Base-by-base conservation (phyloP, 208 protist genomes). In the Kentomonas sorsogonicus region DNA sequence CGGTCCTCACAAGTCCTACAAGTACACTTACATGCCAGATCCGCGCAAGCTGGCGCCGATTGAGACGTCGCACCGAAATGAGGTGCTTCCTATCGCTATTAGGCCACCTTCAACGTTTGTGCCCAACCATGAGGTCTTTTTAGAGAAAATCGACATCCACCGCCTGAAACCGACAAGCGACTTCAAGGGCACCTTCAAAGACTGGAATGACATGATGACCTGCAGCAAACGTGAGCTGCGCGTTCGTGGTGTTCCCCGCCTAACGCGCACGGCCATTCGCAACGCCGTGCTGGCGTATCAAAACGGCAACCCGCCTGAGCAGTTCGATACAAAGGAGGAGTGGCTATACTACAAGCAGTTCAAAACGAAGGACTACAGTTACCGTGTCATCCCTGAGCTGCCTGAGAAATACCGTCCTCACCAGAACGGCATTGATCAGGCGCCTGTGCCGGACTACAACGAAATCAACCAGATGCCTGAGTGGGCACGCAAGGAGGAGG, bases 181-280 rank as follows among this genome's bases (percentile, higher is more conserved):
- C 53, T 94, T 93, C 58, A 93, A 93, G 58, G 74, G 60, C 5
- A 82, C 86, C 1, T 96, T 96, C 63, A 91, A 89, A 51, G 86
- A 93, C 59, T 96, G 89, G 86, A 89, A 91, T 58, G 85, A 96
- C 60, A 72, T 96, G 25, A 93, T 96, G 84, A 96, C 86, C 36
- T 93, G 86, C 50, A 73, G 70, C 53, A 90, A 88, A 52, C 57
- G 86, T 0, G 74, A 95, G 57, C 60, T 95, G 40, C 75, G 86
- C 18, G 79, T 75, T 7, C 72, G 86, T 20, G 89, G 89, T 38
- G 74, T 96, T 23, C 86, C 89, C 2, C 48, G 69, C 11, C 71
- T 91, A 55, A 93, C 86, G 2, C 60, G 84, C 38, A 59, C 62
- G 9, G 79, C 80, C 20, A 94, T 96, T 70, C 72, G 83, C 20